These are phyloP conservation scores for Escallonia herrerae DNA, from an alignment of 129 eudicot genomes.

Conservation along the genomic window DNA sequence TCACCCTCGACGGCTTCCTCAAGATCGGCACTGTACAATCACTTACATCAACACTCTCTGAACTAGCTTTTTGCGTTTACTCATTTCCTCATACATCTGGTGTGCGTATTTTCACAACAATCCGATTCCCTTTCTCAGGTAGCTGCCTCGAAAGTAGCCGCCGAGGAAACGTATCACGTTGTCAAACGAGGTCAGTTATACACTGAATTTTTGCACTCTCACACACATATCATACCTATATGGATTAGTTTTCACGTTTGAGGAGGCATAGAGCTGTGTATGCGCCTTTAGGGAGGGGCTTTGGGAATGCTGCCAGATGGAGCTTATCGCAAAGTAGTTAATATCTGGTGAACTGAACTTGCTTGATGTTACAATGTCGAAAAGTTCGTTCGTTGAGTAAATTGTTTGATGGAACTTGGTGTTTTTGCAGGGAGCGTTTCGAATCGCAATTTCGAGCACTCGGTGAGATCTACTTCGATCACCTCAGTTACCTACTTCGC, in stretches of 20 bases:
- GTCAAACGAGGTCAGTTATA: conserved; percentile 38
- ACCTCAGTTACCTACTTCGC: not conserved
- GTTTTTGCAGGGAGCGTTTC: conserved; percentile 61
- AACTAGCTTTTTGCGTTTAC: not conserved
- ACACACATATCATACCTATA: too few relatives aligned
- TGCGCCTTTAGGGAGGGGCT: not conserved
- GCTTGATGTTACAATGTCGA: not conserved
- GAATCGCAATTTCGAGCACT: conserved; percentile 37
- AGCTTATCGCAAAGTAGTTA: not conserved
- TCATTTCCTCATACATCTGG: conserved; percentile 1
- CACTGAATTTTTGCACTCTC: too few relatives aligned
- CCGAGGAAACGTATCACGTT: conserved; percentile 58
- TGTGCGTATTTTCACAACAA: too few relatives aligned
- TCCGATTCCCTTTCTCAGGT: conserved; percentile 43
- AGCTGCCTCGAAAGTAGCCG: conserved; percentile 53
- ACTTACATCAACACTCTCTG: too few relatives aligned
- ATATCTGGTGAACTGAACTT: not conserved
- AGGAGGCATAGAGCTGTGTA: not conserved
- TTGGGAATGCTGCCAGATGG: not conserved
- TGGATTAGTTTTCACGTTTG: too few relatives aligned
- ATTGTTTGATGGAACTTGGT: conserved; percentile 14
- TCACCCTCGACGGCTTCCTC: conserved; percentile 73
- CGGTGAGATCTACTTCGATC: conserved; percentile 43
- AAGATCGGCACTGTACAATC: conserved; percentile 73
- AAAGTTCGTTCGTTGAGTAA: not conserved